Base-by-base conservation (phyloP, 805 yeast species). In the Ogataea degrootiae region DNA sequence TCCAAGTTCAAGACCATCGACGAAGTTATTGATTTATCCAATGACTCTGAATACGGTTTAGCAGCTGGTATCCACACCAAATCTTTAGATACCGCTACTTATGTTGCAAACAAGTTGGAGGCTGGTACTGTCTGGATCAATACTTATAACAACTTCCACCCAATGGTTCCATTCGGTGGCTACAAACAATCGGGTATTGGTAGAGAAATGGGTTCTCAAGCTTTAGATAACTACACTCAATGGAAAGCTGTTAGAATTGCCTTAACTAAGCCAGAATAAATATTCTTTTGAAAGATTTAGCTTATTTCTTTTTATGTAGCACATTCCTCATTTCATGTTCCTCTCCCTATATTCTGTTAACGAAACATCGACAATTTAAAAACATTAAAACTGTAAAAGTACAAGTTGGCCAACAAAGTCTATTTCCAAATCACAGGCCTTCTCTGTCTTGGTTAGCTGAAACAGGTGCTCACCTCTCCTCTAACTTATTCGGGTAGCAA, bases 121-220 rank as follows among this genome's bases (percentile, higher is more conserved):
- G 82, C 90, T 44, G 92, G 92, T 71, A 82, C 89, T 40, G 79
- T 85, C 52, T 85, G 91, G 90, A 72, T 84, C 54, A 85, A 85
- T 75, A 84, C 90, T 49, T 85, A 84, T 71, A 85, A 85, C 62
- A 89, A 83, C 65, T 83, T 85, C 78, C 81, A 85, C 63, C 79
- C 76, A 45, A 71, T 75, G 65, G 85, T 83, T 65, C 91, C 92
- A 70, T 85, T 85, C 62, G 92, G 92, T 67, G 92, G 92, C 63
- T 83, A 71, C 73, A 82, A 83, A 63, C 83, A 83, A 71, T 80
- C 87, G 52, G 92, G 92, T 68, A 77, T 84, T 66, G 94, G 94
- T 67, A 82, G 88, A 75, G 94, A 85, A 74, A 83, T 85, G 91
- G 94, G 94, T 69, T 68, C 69, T 41, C 90, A 85, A 64, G 89